phyloP scores from a whole-genome alignment of 139 green algal genomes.

The Picochlorum sp. region DNA sequence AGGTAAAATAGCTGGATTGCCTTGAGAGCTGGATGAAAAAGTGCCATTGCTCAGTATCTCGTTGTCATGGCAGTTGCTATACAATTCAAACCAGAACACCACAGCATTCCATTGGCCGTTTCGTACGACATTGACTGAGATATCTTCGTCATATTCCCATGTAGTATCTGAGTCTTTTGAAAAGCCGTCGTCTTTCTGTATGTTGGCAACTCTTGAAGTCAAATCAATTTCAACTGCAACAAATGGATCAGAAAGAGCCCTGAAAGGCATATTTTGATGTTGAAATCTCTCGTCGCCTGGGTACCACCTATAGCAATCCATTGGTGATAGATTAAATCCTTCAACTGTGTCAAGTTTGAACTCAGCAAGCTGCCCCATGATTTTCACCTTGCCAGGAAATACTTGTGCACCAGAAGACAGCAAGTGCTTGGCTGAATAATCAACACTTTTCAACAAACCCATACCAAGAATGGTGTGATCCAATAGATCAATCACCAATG shows the following conservation, averaged over 20 bases:
- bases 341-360: constrained; percentile 25
- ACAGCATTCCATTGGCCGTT: constrained; percentile 53
- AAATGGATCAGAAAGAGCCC: constrained; percentile 41
- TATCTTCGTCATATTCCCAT: constrained; percentile 30
- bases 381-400: constrained; percentile 23
- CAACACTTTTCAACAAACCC: constrained; percentile 35
- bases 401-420: constrained; percentile 26
- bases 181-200: background rate
- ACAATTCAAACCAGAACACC: constrained; percentile 61
- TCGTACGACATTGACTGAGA: constrained; percentile 19
- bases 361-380: constrained; percentile 35
- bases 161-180: background rate
- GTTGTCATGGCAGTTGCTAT: background rate
- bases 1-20: background rate
- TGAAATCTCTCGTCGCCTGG: constrained; percentile 40
- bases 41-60: background rate
- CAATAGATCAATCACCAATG: constrained; percentile 53
- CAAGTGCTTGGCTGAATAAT: constrained; percentile 38
- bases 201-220: constrained; percentile 20
- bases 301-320: constrained; percentile 69
- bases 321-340: constrained; percentile 54
- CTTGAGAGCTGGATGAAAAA: background rate
- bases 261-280: constrained; percentile 23
- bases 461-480: constrained; percentile 49
- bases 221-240: constrained; percentile 41